phyloP scores from a whole-genome alignment of 352 stramenopile genomes.

The Plasmopara halstedii region DNA sequence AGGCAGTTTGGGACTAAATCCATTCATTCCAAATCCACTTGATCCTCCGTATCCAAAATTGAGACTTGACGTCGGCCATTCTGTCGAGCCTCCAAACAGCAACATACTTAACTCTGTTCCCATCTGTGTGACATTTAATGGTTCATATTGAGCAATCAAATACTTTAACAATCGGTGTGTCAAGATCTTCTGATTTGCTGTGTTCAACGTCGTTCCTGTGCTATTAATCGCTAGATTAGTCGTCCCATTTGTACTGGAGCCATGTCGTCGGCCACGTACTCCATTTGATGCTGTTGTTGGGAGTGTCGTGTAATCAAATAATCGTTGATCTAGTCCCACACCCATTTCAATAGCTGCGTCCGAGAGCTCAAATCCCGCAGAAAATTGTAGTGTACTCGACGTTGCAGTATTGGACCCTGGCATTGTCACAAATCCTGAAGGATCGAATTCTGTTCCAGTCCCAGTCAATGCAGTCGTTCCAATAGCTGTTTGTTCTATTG shows the following conservation, averaged over 20 bases:
- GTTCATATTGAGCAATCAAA: constrained; percentile 69
- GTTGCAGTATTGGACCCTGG: constrained; percentile 10
- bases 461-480: background rate
- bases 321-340: constrained; percentile 32
- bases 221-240: background rate
- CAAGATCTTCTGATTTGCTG: constrained; percentile 48
- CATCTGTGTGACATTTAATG: constrained; percentile 64
- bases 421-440: constrained; percentile 52
- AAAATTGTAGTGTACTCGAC: constrained; percentile 40
- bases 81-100: constrained; percentile 34
- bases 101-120: constrained; percentile 48
- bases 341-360: constrained; percentile 41
- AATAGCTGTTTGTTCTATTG: constrained; percentile 8
- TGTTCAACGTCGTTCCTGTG: constrained; percentile 1
- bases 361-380: constrained; percentile 40
- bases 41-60: constrained; percentile 23
- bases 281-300: constrained; percentile 3
- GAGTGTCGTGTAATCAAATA: constrained; percentile 35
- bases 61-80: constrained; percentile 18
- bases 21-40: constrained; percentile 14
- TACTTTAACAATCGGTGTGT: constrained; percentile 69
- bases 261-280: constrained; percentile 20
- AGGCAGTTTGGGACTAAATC: constrained; percentile 31
- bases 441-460: constrained; percentile 43
- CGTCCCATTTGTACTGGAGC: constrained; percentile 20